These are phyloP conservation scores for Leccinum broughii DNA, from an alignment of 768 basidiomycete species.

Conservation along the genomic window DNA sequence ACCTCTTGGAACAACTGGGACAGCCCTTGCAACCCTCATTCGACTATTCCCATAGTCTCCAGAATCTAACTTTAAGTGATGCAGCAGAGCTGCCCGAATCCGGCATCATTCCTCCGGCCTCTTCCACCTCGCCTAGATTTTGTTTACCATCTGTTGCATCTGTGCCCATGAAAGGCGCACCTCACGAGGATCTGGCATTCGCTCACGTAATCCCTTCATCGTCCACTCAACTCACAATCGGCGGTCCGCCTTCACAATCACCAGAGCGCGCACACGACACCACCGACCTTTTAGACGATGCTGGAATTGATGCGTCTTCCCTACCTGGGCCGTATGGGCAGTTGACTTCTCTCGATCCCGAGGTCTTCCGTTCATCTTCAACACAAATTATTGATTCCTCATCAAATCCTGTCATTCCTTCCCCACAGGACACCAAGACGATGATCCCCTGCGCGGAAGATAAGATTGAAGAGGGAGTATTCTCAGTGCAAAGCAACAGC, in stretches of 20 bases:
- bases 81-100: conserved; percentile 3
- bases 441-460: neutral
- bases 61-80: conserved; percentile 4
- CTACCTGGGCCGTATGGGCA: conserved; percentile 7
- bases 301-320: conserved; percentile 7
- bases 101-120: conserved; percentile 23
- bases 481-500: neutral
- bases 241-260: conserved; percentile 27
- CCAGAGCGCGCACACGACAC: conserved; percentile 17
- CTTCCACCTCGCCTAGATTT: conserved; percentile 46
- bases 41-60: neutral
- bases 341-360: conserved; percentile 1
- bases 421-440: conserved; percentile 2
- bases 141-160: conserved; percentile 32
- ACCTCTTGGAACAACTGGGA: conserved; percentile 30
- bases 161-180: conserved; percentile 1
- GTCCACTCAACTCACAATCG: conserved; percentile 14
- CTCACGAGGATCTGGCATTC: conserved; percentile 3
- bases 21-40: conserved; percentile 14
- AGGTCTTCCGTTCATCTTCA: neutral
- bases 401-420: neutral
- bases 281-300: conserved; percentile 2
- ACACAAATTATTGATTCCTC: conserved; percentile 9
- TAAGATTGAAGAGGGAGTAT: neutral
- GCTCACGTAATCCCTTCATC: conserved; percentile 9